phyloP scores from a whole-genome alignment of 129 eudicot species.

The Flaveria sonorensis region DNA sequence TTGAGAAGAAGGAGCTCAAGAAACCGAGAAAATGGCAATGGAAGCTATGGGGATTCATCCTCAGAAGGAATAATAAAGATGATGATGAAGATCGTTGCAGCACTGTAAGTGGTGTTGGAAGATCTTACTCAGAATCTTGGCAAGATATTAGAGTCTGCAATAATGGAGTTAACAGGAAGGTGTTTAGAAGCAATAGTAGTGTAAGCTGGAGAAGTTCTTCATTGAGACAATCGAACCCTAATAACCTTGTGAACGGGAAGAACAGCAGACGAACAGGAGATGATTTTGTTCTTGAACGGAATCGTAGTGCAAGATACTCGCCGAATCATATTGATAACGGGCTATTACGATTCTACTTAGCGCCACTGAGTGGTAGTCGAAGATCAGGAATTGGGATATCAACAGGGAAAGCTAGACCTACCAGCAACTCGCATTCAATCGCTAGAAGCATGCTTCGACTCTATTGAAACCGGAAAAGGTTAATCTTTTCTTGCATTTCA shows the following conservation, averaged over 20 bases:
- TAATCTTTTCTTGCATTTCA: slow-evolving; percentile 32
- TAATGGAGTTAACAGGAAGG: slow-evolving; percentile 45
- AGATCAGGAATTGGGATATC: slow-evolving; percentile 56
- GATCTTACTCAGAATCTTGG: slow-evolving; percentile 85
- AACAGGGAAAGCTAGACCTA: slow-evolving; percentile 45
- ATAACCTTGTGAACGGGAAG: slow-evolving; percentile 34
- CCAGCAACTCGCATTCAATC: slow-evolving; percentile 59
- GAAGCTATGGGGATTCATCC: slow-evolving; percentile 82
- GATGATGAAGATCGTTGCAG: slow-evolving; percentile 62
- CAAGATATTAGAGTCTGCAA: slow-evolving; percentile 57
- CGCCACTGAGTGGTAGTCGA: slow-evolving; percentile 81
- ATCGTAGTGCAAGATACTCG: slow-evolving; percentile 85
- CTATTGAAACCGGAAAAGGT: slow-evolving; percentile 44
- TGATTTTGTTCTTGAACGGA: slow-evolving; percentile 72
- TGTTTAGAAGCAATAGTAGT: slow-evolving; percentile 74
- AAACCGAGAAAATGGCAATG: slow-evolving; percentile 58
- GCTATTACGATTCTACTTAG: slow-evolving; percentile 74
- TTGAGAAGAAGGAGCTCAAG: slow-evolving; percentile 47
- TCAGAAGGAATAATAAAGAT: slow-evolving; percentile 49
- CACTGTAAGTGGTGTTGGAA: slow-evolving; percentile 75
- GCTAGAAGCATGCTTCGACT: slow-evolving; percentile 70
- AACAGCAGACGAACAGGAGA: slow-evolving; percentile 41
- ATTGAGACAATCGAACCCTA: slow-evolving; percentile 47
- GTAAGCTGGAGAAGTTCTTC: slow-evolving; percentile 85
- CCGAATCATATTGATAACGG: slow-evolving; percentile 79